Base-by-base conservation (phyloP, 106 monocot genomes). In the Amphibolis antarctica region DNA sequence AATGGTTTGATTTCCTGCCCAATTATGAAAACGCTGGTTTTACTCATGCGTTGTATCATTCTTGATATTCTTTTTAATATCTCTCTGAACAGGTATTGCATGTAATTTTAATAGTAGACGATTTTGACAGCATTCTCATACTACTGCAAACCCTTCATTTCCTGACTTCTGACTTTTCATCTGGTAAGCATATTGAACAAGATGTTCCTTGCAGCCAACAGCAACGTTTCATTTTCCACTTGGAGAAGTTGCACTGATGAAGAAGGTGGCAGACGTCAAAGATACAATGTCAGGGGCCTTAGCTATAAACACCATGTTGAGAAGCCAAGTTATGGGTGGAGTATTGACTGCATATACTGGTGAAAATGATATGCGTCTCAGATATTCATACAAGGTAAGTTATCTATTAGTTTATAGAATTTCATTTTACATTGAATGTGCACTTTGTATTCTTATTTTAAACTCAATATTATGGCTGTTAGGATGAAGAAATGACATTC, bases 401-500 rank as follows among this genome's bases (percentile, higher is more conserved):
- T 28, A 48, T 30, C 9, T 48, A 10, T 30, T 66, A 28, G 18
- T 11, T 4, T 20, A 21, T 5, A 10, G 27, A 51, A 31, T 20
- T 22, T 46, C 56, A 57, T 60, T 44, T 43, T 21, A 26, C 24
- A 44, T 54, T 27, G 20, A 62, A 1, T 18, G 64, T 46, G 10
- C 14, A n/a, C 11, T 20, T 19, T 60, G 42, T 36, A 50, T 60
- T 12, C 24, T 49, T 47, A 26, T 44, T 47, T n/a, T 49, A 18
- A 52, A 47, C 0, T 70, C 20, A 12, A 28, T 28, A 12, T 13
- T 57, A 18, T 10, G 13, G 46, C 28, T 79, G 47, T 57, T 69
- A 99, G 98, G 98, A 99, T 71, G 70, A 77, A 20, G 82, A 99
- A 60, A 58, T 99, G 79, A 68, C 98, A 30, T 91, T 91, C 71